Evolutionary conservation across 2,329 filamentous ascomycete genomes (phyloP).

Genomic region (Claviceps humidiphila): DNA sequence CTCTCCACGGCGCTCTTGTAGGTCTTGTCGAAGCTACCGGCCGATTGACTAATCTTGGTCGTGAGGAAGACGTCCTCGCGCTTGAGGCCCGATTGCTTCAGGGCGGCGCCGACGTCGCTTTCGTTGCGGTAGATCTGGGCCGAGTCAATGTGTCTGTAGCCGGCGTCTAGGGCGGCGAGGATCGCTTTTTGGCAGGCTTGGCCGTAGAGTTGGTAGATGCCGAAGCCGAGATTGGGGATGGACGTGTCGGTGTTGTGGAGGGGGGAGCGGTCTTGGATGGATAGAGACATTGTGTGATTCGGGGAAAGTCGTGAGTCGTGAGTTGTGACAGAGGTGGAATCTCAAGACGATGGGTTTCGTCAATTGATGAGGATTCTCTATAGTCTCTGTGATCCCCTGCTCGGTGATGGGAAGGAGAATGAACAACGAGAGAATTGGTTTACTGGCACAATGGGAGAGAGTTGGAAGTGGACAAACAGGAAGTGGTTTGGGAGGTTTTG

Average conservation of each 20-base stretch:
- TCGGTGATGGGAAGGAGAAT: too few species aligned
- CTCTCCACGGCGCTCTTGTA: slow-evolving; percentile 48
- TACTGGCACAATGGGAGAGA: too few species aligned
- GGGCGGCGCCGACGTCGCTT: slow-evolving; percentile 48
- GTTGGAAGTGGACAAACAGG: too few species aligned
- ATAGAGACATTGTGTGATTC: slow-evolving; percentile 5
- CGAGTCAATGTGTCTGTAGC: slow-evolving; percentile 53
- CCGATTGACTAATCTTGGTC: slow-evolving; percentile 47
- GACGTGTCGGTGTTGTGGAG: slow-evolving; percentile 12
- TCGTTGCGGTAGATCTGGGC: slow-evolving; percentile 56
- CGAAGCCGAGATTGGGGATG: slow-evolving; percentile 58
- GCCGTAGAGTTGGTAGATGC: slow-evolving; percentile 50
- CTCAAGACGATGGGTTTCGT: too few species aligned
- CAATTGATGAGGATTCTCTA: too few species aligned
- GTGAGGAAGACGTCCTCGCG: slow-evolving; percentile 54
- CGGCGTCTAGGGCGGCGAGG: slow-evolving; percentile 39
- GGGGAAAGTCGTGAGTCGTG: background rate
- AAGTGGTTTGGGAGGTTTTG: too few species aligned
- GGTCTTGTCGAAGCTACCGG: slow-evolving; percentile 36
- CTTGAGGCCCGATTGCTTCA: slow-evolving; percentile 41
- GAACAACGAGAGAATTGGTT: too few species aligned
- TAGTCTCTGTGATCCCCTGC: too few species aligned
- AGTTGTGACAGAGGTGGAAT: background rate
- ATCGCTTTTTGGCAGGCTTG: slow-evolving; percentile 44
- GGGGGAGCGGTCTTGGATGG: slow-evolving; percentile 8